These are phyloP conservation scores for Eucalyptus decipiens DNA, from an alignment of 345 rosid genomes.

Conservation along the genomic window DNA sequence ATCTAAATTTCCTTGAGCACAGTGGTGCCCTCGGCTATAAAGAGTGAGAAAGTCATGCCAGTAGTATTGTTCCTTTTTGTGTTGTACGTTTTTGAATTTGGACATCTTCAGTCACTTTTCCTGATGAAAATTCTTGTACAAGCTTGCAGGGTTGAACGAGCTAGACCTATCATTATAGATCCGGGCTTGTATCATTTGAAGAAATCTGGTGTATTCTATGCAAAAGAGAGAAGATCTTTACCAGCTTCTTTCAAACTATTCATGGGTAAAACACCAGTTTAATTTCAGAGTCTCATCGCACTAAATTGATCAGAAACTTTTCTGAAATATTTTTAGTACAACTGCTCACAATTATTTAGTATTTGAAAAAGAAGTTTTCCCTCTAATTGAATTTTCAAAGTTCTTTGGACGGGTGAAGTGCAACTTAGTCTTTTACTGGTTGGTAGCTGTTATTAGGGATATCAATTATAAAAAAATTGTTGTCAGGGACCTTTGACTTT, in stretches of 20 bases:
- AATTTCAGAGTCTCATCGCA: neutral
- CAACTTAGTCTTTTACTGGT: neutral
- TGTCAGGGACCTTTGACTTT: neutral
- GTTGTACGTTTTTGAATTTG: neutral
- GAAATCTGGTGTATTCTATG: constrained; percentile 82
- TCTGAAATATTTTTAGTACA: neutral
- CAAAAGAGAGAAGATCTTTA: constrained; percentile 72
- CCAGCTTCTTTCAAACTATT: constrained; percentile 90
- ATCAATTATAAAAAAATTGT: neutral
- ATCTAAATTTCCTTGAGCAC: constrained; percentile 90
- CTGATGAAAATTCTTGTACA: neutral
- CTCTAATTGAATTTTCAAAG: neutral
- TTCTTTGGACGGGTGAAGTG: neutral
- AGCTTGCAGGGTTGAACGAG: constrained; percentile 58
- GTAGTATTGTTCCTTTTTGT: neutral
- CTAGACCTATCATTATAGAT: constrained; percentile 81
- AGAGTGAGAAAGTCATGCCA: constrained; percentile 53
- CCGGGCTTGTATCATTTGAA: constrained; percentile 83
- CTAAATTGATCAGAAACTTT: neutral
- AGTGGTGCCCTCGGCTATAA: constrained; percentile 86
- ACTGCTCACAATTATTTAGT: neutral
- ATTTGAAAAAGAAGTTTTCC: neutral
- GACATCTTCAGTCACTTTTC: neutral
- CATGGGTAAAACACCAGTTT: constrained; percentile 37
- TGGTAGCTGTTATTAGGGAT: neutral